These are phyloP conservation scores for Raphanus hybrid DNA, from an alignment of 441 rosid genomes.

Conservation along the genomic window DNA sequence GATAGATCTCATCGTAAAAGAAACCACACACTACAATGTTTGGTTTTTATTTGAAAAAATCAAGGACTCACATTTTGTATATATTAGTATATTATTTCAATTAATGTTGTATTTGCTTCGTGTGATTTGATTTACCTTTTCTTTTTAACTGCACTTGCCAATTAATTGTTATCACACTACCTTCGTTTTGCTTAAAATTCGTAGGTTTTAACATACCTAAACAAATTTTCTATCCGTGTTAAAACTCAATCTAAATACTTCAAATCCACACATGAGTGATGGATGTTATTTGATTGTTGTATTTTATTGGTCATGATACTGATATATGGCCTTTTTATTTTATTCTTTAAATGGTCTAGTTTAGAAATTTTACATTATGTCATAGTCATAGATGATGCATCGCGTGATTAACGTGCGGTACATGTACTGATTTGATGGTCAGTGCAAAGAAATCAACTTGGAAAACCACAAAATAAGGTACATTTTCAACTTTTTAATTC, in stretches of 20 bases:
- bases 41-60: neutral
- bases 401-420: constrained; percentile 25
- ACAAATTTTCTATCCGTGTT: neutral
- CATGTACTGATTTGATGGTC: constrained; percentile 28
- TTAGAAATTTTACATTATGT: neutral
- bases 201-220: constrained; percentile 3
- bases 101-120: neutral
- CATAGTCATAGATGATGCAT: constrained; percentile 12
- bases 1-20: neutral
- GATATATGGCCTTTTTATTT: neutral
- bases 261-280: neutral
- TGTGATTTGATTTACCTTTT: constrained; percentile 10
- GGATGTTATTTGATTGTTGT: neutral
- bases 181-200: neutral
- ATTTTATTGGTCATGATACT: neutral
- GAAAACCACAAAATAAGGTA: constrained; percentile 25
- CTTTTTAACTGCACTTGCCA: neutral
- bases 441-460: constrained; percentile 25
- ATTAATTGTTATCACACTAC: neutral
- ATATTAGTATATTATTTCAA: neutral
- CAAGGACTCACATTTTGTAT: neutral
- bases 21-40: constrained; percentile 13
- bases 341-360: neutral
- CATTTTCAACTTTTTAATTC: constrained; percentile 18
- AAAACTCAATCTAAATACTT: neutral